Evolutionary conservation across 305 asterid species (phyloP).

Genomic region (Stenogyne calaminthoides): DNA sequence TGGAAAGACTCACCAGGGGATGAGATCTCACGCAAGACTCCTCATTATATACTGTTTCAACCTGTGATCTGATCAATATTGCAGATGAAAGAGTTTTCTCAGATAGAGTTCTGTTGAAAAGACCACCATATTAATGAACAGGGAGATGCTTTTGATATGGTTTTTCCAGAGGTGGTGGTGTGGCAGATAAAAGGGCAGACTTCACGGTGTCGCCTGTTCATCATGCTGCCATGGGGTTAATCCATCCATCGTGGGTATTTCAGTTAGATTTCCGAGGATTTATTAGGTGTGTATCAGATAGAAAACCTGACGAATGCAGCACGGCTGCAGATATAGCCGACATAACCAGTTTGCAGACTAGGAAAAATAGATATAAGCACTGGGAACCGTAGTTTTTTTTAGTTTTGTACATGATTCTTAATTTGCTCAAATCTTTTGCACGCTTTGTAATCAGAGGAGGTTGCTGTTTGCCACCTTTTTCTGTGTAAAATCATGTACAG

Average conservation of each 20-base stretch:
- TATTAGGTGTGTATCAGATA: conserved; percentile 51
- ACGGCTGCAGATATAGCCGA: conserved; percentile 69
- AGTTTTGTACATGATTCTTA: neutral
- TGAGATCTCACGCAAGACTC: too few species aligned
- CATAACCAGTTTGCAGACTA: conserved; percentile 67
- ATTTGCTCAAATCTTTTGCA: conserved; percentile 5
- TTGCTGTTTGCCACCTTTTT: neutral
- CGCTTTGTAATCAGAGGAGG: neutral
- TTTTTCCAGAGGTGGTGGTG: conserved; percentile 69
- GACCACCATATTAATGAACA: conserved; percentile 74
- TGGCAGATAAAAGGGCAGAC: conserved; percentile 88
- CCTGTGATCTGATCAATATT: conserved; percentile 3
- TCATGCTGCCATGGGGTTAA: conserved; percentile 75
- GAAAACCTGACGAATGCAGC: conserved; percentile 87
- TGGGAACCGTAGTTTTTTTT: neutral
- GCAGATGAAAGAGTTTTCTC: conserved; percentile 79
- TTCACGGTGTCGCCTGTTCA: conserved; percentile 81
- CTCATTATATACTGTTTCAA: neutral
- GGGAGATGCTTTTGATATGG: conserved; percentile 86
- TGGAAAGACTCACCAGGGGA: too few species aligned
- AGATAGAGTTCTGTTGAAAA: conserved; percentile 57
- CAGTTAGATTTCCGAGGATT: conserved; percentile 85
- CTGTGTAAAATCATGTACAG: conserved; percentile 17
- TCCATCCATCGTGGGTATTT: conserved; percentile 89
- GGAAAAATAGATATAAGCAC: conserved; percentile 70